These are phyloP conservation scores for Eleusine indica DNA, from an alignment of 176 grass and related monocot genomes.

Conservation along the genomic window DNA sequence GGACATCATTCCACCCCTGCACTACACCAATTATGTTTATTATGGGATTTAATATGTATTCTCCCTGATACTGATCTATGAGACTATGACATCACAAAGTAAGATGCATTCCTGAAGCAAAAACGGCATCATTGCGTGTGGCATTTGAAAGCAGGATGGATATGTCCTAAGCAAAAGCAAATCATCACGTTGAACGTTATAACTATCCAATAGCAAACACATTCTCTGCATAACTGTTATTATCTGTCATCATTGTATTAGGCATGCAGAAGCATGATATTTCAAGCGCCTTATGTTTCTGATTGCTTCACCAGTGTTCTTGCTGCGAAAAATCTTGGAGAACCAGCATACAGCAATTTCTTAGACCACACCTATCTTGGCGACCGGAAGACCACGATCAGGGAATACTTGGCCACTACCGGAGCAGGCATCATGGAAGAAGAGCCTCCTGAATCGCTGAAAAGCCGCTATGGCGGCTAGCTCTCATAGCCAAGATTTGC, in stretches of 20 bases:
- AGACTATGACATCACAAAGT: conserved; percentile 34
- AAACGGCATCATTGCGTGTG: conserved; percentile 13
- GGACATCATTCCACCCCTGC: background rate
- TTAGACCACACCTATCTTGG: conserved; percentile 90
- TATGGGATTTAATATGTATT: conserved; percentile 12
- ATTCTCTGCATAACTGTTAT: background rate
- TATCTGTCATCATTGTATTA: conserved; percentile 8
- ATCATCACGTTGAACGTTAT: conserved; percentile 35
- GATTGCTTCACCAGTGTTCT: conserved; percentile 66
- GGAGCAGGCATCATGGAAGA: conserved; percentile 89
- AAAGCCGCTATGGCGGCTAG: conserved; percentile 79
- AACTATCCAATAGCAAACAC: conserved; percentile 4
- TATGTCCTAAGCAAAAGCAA: conserved; percentile 34
- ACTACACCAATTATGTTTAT: background rate
- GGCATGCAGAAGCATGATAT: background rate
- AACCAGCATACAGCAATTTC: conserved; percentile 71
- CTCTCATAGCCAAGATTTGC: background rate
- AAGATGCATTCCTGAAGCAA: conserved; percentile 29
- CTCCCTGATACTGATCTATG: conserved; percentile 24
- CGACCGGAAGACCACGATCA: conserved; percentile 67
- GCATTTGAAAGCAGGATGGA: conserved; percentile 27
- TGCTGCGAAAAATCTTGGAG: conserved; percentile 84
- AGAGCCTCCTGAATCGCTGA: conserved; percentile 73
- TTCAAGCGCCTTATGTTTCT: conserved; percentile 7
- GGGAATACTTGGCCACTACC: conserved; percentile 62